Evolutionary conservation across 306 rosid genomes (phyloP).

Genomic region (Sophora flavescens): DNA sequence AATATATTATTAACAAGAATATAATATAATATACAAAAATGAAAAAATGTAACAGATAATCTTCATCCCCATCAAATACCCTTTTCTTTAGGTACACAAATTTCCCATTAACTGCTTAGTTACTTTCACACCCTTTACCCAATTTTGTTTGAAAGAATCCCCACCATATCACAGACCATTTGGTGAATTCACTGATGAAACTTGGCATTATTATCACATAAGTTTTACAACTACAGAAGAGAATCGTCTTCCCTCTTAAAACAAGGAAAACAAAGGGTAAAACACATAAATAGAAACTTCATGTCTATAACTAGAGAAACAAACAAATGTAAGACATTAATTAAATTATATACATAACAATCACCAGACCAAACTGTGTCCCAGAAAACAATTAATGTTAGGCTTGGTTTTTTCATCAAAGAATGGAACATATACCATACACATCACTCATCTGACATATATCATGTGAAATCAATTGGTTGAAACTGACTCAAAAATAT

Average conservation of each 20-base stretch:
- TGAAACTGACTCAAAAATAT: slow-evolving; percentile 44
- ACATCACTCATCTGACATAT: slow-evolving; percentile 37
- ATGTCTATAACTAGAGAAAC: slow-evolving; percentile 25
- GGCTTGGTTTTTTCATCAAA: slow-evolving; percentile 43
- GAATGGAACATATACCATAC: slow-evolving; percentile 46
- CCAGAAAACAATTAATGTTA: slow-evolving; percentile 33
- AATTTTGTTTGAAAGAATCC: slow-evolving; percentile 1
- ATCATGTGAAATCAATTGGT: slow-evolving; percentile 42
- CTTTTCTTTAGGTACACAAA: not conserved
- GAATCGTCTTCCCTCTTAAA: not conserved
- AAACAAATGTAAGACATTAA: slow-evolving; percentile 31
- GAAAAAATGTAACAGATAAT: too few relatives aligned
- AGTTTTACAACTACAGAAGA: not conserved
- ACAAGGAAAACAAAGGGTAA: not conserved
- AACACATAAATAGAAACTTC: not conserved
- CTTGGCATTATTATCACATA: not conserved
- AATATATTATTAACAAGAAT: too few relatives aligned
- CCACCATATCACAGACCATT: not conserved
- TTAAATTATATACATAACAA: slow-evolving; percentile 53
- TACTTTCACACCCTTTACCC: not conserved
- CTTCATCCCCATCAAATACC: not conserved
- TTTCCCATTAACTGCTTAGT: not conserved
- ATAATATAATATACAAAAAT: too few relatives aligned
- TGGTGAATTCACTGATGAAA: not conserved
- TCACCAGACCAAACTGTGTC: slow-evolving; percentile 44